Evolutionary conservation across 129 eudicot species (phyloP), one percentile per base, ranked within the genome.

Genomic region (Cynara cardunculus): DNA sequence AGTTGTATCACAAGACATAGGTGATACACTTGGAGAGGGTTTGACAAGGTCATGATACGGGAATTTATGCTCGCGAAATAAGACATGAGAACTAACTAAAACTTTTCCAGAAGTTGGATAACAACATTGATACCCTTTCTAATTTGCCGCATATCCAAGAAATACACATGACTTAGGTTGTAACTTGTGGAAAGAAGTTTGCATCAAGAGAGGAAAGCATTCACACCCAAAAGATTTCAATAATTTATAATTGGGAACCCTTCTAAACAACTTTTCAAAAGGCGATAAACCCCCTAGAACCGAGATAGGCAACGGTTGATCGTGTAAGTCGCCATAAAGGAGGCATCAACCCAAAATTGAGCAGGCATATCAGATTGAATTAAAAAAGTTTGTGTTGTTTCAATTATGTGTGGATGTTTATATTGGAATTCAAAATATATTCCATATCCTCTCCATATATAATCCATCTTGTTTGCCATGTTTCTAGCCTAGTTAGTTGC

Each of bases 391-490:
- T 59, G 68, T 0, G 68, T 80, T 70, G 67, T 16, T 35, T 82
- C 77, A 37, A 30, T 35, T 12, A 75, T 82, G 31, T 82, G 49
- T 3, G 74, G 64, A 67, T 82, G 81, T 62, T n/a, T n/a, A n/a
- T n/a, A n/a, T n/a, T n/a, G n/a, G n/a, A n/a, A n/a, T n/a, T n/a
- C n/a, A n/a, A n/a, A n/a, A n/a, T n/a, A n/a, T n/a, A n/a, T n/a
- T n/a, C n/a, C n/a, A n/a, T n/a, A n/a, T n/a, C n/a, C n/a, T n/a
- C n/a, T n/a, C n/a, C n/a, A n/a, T n/a, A n/a, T n/a, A n/a, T n/a
- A n/a, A n/a, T n/a, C n/a, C n/a, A n/a, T n/a, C n/a, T n/a, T n/a
- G n/a, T n/a, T n/a, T n/a, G n/a, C n/a, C n/a, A n/a, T n/a, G n/a
- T n/a, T n/a, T n/a, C n/a, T n/a, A n/a, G n/a, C n/a, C n/a, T n/a